Percentiles rank a stretch among this genome's conserved stretches.
Evolutionary conservation across 1,284 basidiomycete species (phyloP).

Genomic region (Pseudozyma pruni): DNA sequence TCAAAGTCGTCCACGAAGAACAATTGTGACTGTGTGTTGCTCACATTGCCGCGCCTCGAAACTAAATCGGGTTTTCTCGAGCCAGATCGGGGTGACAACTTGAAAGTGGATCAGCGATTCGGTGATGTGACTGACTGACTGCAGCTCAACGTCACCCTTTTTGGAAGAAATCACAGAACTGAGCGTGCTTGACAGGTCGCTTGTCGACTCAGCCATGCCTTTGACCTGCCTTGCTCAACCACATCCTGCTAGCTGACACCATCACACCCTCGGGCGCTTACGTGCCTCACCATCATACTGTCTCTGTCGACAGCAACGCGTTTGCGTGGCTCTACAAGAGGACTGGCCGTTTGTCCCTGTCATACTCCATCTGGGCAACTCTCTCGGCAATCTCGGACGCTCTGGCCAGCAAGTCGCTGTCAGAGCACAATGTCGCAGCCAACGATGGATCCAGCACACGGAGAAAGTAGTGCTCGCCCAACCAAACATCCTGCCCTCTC

Average conservation of each 20-base stretch:
- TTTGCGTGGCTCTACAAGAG: background rate
- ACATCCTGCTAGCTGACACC: background rate
- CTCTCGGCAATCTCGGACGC: background rate
- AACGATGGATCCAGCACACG: background rate
- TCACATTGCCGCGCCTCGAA: slow-evolving; percentile 10
- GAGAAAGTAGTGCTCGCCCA: background rate
- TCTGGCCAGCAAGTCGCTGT: background rate
- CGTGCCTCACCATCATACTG: slow-evolving; percentile 3
- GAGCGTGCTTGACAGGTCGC: too few relatives aligned
- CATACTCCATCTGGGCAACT: background rate
- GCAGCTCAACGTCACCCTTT: slow-evolving; percentile 15
- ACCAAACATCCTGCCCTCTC: slow-evolving; percentile 33
- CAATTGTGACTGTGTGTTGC: too few relatives aligned
- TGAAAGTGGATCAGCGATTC: background rate
- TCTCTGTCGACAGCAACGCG: background rate
- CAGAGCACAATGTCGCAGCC: slow-evolving; percentile 22
- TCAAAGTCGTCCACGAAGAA: too few relatives aligned
- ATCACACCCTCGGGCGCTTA: background rate
- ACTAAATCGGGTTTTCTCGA: slow-evolving; percentile 8
- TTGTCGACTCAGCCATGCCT: slow-evolving; percentile 6
- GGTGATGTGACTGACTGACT: background rate
- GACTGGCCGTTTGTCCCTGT: background rate
- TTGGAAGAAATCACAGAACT: slow-evolving; percentile 2
- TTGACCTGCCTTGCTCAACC: background rate
- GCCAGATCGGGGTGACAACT: background rate